Base-by-base conservation (phyloP, 1,139 yeast genomes). In the Saccharomyces hybrid region DNA sequence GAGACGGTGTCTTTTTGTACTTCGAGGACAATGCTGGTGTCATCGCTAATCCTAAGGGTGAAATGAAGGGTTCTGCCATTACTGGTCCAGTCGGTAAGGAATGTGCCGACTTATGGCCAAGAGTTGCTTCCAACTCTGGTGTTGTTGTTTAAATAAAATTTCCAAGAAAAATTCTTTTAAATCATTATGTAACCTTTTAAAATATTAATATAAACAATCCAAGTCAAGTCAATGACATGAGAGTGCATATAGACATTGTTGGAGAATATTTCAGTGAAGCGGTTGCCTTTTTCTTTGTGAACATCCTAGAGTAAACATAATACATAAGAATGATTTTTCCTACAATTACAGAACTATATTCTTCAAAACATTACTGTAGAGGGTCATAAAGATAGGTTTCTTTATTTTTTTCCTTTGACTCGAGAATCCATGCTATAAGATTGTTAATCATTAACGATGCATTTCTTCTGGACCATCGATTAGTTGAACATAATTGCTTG, bases 71-170 rank as follows among this genome's bases (percentile, higher is more conserved):
- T 81, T 95, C 99, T 70, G 99, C 99, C 75, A 93, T 95, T 77
- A 95, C 99, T 75, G 99, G 99, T 79, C 99, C 99, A 73, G 99
- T 95, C 75, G 99, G 97, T 79, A 95, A 93, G 84, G 99, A 95
- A 84, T 93, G 99, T 83, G 99, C 99, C 77, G 99, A 95, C 77
- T 88, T 95, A 79, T 95, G 99, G 99, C 99, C 99, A 78, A 91
- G 99, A 86, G 93, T 95, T 81, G 99, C 99, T 76, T 90, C 98
- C 71, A 90, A 90, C 93, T 95, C 99, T 73, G 99, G 99, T 88
- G 99, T 95, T 78, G 99, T 95, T 79, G 99, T 90, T 77, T 93
- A 91, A 81, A 51, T 47, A 49, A 50, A 51, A 53, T 47, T 48
- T 54, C 51, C 50, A 46, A 32, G 48, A 50, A 50, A 26, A 51